Evolutionary conservation across 2,329 filamentous ascomycete species (phyloP).

Genomic region (Ophiostoma sp.): DNA sequence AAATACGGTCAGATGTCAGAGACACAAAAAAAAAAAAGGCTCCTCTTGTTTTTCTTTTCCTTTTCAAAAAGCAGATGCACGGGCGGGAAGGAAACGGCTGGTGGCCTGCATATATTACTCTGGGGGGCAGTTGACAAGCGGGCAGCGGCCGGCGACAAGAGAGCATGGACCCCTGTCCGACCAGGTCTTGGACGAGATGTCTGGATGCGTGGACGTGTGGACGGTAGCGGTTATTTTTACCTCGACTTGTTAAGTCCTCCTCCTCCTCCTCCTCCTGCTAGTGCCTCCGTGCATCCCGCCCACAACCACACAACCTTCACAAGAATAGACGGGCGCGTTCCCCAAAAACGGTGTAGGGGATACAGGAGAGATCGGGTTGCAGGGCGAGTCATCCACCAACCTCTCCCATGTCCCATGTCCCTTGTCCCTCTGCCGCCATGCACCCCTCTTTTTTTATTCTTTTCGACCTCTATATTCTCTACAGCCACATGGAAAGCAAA

Average conservation of each 20-base stretch:
- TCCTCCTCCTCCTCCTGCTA: background rate
- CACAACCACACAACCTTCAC: background rate
- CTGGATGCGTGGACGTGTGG: background rate
- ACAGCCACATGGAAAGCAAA: conserved; percentile 10
- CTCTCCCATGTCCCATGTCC: background rate
- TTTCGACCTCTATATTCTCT: background rate
- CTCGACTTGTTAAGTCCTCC: background rate
- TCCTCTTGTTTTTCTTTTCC: background rate
- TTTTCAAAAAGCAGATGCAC: background rate
- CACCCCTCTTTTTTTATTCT: background rate
- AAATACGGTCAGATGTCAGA: background rate
- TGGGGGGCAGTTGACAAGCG: background rate
- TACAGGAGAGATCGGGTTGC: background rate
- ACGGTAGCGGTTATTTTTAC: conserved; percentile 17
- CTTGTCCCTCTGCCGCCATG: conserved; percentile 18
- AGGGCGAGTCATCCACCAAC: background rate
- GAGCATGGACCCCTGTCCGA: conserved; percentile 12
- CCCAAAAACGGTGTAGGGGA: background rate
- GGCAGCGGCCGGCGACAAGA: background rate
- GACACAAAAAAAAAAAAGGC: background rate
- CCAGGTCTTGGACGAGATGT: background rate
- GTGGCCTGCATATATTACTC: conserved; percentile 22
- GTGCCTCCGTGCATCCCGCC: conserved; percentile 10
- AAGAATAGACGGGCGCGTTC: conserved; percentile 14
- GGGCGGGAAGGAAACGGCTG: conserved; percentile 18